Conservation (phyloP, 441 rosid genomes). For the Jatropha podagrica region DNA sequence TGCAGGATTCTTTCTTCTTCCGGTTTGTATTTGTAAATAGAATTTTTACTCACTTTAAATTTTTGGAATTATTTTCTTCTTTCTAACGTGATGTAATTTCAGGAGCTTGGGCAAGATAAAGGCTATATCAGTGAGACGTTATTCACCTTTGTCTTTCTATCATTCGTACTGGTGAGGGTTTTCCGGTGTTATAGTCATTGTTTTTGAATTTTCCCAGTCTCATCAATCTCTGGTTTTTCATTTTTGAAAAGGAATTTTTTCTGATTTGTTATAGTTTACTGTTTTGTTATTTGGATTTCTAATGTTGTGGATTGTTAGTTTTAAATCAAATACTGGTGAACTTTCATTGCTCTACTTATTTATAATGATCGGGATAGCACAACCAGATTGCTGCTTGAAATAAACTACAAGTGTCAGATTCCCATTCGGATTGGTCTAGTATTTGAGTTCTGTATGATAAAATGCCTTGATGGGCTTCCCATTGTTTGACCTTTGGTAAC, state of each 20-base stretch:
- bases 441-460: background rate
- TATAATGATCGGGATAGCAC: background rate
- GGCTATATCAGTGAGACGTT: constrained; percentile 91
- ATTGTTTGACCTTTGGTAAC: background rate
- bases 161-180: constrained; percentile 73
- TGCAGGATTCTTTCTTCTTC: constrained; percentile 82
- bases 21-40: constrained; percentile 49
- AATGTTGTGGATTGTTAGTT: background rate
- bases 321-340: background rate
- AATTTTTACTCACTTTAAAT: background rate
- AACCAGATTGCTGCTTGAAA: background rate
- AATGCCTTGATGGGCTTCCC: background rate
- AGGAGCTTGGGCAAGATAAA: constrained; percentile 98
- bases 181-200: background rate
- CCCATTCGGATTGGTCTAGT: background rate
- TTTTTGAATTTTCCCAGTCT: background rate
- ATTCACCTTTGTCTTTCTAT: constrained; percentile 63
- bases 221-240: constrained; percentile 2
- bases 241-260: background rate
- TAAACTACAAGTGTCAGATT: constrained; percentile 3
- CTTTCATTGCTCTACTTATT: background rate
- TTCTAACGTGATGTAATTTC: constrained; percentile 20
- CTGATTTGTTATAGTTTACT: background rate
- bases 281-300: background rate
- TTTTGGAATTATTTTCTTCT: background rate